Conservation (phyloP, 345 rosid genomes). For the Sapria himalayana region DNA sequence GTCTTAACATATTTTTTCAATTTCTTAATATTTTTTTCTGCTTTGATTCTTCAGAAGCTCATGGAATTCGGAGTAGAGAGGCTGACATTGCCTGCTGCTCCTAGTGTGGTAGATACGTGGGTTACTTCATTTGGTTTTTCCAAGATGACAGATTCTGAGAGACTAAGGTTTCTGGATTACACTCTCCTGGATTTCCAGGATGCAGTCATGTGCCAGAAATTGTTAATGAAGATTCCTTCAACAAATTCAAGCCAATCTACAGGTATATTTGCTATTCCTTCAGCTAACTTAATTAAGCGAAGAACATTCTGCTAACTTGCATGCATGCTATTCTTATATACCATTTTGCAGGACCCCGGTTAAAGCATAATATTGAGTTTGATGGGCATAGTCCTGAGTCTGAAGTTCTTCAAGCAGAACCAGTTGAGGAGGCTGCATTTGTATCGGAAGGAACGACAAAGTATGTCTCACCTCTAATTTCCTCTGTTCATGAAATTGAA, state of each 20-base stretch:
- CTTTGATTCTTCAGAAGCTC: slow-evolving; percentile 27
- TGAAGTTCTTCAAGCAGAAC: slow-evolving; percentile 18
- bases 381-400: slow-evolving; percentile 18
- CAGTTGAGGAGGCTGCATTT: slow-evolving; percentile 12
- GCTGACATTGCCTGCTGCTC: slow-evolving; percentile 63
- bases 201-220: slow-evolving; percentile 50
- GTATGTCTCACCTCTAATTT: slow-evolving; percentile 22
- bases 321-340: slow-evolving; percentile 3
- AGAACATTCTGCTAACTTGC: neutral
- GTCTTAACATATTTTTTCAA: neutral
- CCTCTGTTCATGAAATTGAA: neutral
- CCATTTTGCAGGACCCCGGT: slow-evolving; percentile 16
- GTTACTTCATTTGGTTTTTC: slow-evolving; percentile 58
- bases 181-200: slow-evolving; percentile 55
- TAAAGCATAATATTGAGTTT: slow-evolving; percentile 11
- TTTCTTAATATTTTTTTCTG: slow-evolving; percentile 1
- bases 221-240: slow-evolving; percentile 12
- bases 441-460: slow-evolving; percentile 11
- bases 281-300: neutral
- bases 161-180: slow-evolving; percentile 22
- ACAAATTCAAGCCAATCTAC: neutral
- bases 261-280: slow-evolving; percentile 2
- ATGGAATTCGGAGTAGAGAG: slow-evolving; percentile 41
- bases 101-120: slow-evolving; percentile 40
- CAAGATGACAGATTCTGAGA: slow-evolving; percentile 29